Base-by-base conservation (phyloP, 305 asterid species). In the Rubia balearica region DNA sequence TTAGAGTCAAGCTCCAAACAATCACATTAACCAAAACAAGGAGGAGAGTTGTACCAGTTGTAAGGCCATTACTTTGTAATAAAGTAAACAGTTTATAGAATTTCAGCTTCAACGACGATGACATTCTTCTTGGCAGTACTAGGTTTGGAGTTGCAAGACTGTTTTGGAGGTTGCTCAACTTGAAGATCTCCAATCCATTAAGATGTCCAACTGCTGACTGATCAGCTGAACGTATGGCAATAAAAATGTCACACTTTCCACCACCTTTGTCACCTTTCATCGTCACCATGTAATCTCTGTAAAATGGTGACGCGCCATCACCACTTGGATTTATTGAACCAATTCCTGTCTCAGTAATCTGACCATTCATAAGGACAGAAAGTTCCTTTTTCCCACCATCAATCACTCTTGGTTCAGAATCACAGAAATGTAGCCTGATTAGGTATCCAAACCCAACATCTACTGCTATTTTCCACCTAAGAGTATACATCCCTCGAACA, bases 81-180 rank as follows among this genome's bases (percentile, higher is more conserved):
- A 74, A 45, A 6, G 67, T 46, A 49, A 67, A 45, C 53, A 36
- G 11, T 5, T 76, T 74, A 64, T 74, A 71, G 64, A 30, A 78
- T 74, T 56, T 70, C 63, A 61, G 62, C 64, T 42, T 71, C 75
- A 70, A 42, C 72, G 77, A 46, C 43, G 21, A 33, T 56, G 78
- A 71, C 70, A 67, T 68, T 41, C 41, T 71, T 60, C 38, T 33
- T 72, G 45, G 77, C 1, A 73, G 60, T 53, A 43, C 56, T 30
- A 79, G 73, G 30, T 51, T 74, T 51, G 63, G 59, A 19, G 84
- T 82, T 8, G 84, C 91, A 63, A 87, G 86, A 81, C 69, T 84
- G 81, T 85, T 85, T 67, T 83, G 91, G 33, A 78, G 86, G 71
- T 81, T 86, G 79, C 92, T 86, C 75, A 86, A 57, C 83, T 88